A percentile compares a stretch with the other conserved stretches of the same genome.
Evolutionary conservation across 805 yeast species (phyloP).

Genomic region (Pichia thaimueangensis): DNA sequence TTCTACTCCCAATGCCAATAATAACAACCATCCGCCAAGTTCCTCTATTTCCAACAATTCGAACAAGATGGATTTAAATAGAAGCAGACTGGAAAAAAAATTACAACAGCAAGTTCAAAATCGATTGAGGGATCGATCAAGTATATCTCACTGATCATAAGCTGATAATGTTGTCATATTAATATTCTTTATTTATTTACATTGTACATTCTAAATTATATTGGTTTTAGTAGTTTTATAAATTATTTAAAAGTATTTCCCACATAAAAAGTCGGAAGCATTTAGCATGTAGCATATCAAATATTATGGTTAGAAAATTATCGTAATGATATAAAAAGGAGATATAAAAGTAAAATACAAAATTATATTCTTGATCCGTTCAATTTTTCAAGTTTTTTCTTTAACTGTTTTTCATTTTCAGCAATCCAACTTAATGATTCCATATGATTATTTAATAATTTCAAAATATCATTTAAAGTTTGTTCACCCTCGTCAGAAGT

Average conservation of each 20-base stretch:
- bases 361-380: constrained; percentile 14
- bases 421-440: constrained; percentile 88
- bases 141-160: too few species aligned
- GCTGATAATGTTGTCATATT: too few species aligned
- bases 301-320: too few species aligned
- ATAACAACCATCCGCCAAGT: not conserved
- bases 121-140: constrained; percentile 22
- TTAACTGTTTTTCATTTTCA: constrained; percentile 59
- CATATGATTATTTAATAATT: constrained; percentile 78
- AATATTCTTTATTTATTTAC: too few species aligned
- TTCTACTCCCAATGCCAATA: too few species aligned
- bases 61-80: constrained; percentile 30
- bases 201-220: too few species aligned
- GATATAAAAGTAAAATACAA: not conserved
- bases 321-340: too few species aligned
- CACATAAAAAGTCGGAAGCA: too few species aligned
- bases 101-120: constrained; percentile 39
- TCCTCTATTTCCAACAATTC: too few species aligned
- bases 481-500: constrained; percentile 23
- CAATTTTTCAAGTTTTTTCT: constrained; percentile 51
- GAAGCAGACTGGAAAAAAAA: constrained; percentile 42
- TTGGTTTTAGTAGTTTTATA: too few species aligned
- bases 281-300: too few species aligned
- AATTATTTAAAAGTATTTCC: too few species aligned
- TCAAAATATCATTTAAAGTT: constrained; percentile 63